phyloP scores from a whole-genome alignment of 1,139 yeast genomes.

The Suhomyces choctaworum region DNA sequence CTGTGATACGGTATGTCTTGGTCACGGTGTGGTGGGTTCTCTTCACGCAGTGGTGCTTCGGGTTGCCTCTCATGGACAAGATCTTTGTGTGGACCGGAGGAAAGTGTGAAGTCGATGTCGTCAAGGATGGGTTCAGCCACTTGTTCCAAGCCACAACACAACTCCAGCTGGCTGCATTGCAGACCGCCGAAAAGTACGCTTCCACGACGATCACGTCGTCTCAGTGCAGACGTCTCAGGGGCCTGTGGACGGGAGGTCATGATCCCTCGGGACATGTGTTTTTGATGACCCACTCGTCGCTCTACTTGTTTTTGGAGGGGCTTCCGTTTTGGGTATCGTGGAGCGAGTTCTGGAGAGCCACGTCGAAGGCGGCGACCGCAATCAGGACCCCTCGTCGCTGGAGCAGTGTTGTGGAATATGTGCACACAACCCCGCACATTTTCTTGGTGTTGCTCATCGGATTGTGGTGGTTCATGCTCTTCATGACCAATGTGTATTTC shows the following conservation, averaged over 20 bases:
- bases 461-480: constrained; percentile 85
- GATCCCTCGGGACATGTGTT: constrained; percentile 97
- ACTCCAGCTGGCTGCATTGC: constrained; percentile 1
- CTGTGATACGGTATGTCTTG: constrained; percentile 40
- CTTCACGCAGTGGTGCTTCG: constrained; percentile 89
- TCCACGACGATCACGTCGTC: constrained; percentile 41
- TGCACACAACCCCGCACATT: constrained; percentile 43
- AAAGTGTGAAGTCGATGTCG: constrained; percentile 43
- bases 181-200: constrained; percentile 18
- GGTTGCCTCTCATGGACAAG: constrained; percentile 86
- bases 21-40: constrained; percentile 79
- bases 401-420: constrained; percentile 8
- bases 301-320: constrained; percentile 69
- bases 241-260: constrained; percentile 88
- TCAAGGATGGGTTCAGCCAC: constrained; percentile 8
- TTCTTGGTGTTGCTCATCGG: constrained; percentile 44
- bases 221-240: constrained; percentile 61
- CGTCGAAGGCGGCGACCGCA: constrained; percentile 1
- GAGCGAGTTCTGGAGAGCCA: constrained; percentile 8
- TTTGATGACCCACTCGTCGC: constrained; percentile 68
- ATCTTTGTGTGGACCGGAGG: constrained; percentile 86
- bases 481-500: constrained; percentile 82
- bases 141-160: constrained; percentile 7
- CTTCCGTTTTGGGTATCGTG: constrained; percentile 39
- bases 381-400: neutral